Conservation (phyloP, 192 early-diverging fungal genomes). For the Backusella luteola region DNA sequence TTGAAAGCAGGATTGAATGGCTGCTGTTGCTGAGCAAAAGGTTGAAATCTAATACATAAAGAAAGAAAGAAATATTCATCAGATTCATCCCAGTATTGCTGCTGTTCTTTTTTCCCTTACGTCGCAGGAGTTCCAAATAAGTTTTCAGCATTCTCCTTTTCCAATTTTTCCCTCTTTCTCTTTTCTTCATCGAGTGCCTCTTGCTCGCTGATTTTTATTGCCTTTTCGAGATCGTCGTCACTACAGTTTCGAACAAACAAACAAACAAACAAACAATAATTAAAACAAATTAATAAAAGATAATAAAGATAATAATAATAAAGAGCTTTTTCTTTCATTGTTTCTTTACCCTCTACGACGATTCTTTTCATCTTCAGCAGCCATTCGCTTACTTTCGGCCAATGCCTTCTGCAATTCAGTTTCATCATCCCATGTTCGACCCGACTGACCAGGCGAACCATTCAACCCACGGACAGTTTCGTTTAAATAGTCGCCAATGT, state of each 20-base stretch:
- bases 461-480: slow-evolving; percentile 16
- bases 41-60: background rate
- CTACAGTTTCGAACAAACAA: background rate
- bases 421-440: slow-evolving; percentile 69
- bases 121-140: slow-evolving; percentile 18
- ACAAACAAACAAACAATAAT: background rate
- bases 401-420: slow-evolving; percentile 76
- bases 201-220: slow-evolving; percentile 31
- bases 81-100: background rate
- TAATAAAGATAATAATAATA: background rate
- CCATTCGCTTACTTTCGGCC: slow-evolving; percentile 77
- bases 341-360: slow-evolving; percentile 25
- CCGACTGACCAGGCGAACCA: slow-evolving; percentile 19
- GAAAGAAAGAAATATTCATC: too few relatives aligned
- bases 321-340: background rate
- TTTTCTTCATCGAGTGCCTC: slow-evolving; percentile 34
- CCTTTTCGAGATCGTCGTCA: slow-evolving; percentile 31
- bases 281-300: background rate
- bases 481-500: slow-evolving; percentile 34
- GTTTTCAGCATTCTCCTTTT: slow-evolving; percentile 20
- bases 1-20: background rate
- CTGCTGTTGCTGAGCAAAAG: slow-evolving; percentile 24
- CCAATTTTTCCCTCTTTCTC: slow-evolving; percentile 20
- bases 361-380: slow-evolving; percentile 44
- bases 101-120: background rate